phyloP scores from a whole-genome alignment of 768 basidiomycete genomes.

The Gloeopeniophorella convolvens region DNA sequence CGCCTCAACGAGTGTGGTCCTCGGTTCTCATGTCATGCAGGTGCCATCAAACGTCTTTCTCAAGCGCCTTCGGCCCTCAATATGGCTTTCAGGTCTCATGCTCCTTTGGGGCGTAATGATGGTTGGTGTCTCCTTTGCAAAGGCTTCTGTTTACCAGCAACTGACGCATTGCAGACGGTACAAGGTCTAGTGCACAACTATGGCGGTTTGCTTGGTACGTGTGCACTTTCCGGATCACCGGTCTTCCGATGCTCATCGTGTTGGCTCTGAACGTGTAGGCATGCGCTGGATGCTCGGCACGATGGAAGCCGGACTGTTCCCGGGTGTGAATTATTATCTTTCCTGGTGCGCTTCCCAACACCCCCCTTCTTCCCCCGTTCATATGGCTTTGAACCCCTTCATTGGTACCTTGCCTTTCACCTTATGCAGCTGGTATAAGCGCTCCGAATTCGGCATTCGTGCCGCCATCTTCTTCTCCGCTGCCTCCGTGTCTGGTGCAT shows the following conservation, averaged over 20 bases:
- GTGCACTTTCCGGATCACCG: neutral
- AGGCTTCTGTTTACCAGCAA: neutral
- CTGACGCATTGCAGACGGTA: constrained; percentile 42
- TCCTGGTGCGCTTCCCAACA: constrained; percentile 47
- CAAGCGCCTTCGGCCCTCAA: constrained; percentile 65
- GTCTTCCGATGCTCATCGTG: neutral
- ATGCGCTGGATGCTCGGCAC: constrained; percentile 68
- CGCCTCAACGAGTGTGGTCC: neutral
- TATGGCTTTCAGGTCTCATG: constrained; percentile 76
- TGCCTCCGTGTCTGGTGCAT: constrained; percentile 77
- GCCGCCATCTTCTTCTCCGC: constrained; percentile 45
- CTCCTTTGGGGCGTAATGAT: constrained; percentile 69
- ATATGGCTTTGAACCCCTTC: neutral
- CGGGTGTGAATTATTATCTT: constrained; percentile 60
- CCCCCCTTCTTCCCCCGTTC: neutral
- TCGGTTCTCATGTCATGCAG: constrained; percentile 21
- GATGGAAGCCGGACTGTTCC: constrained; percentile 58
- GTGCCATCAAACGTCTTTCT: constrained; percentile 69
- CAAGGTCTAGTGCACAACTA: constrained; percentile 69
- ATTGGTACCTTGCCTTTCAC: neutral
- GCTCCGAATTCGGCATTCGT: constrained; percentile 66
- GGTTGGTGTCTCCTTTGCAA: constrained; percentile 33
- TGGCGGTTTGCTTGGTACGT: constrained; percentile 54
- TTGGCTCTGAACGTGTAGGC: constrained; percentile 31
- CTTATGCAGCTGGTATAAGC: constrained; percentile 51